Conservation (phyloP, 805 yeast species). For the Wickerhamiella spandovensis region DNA sequence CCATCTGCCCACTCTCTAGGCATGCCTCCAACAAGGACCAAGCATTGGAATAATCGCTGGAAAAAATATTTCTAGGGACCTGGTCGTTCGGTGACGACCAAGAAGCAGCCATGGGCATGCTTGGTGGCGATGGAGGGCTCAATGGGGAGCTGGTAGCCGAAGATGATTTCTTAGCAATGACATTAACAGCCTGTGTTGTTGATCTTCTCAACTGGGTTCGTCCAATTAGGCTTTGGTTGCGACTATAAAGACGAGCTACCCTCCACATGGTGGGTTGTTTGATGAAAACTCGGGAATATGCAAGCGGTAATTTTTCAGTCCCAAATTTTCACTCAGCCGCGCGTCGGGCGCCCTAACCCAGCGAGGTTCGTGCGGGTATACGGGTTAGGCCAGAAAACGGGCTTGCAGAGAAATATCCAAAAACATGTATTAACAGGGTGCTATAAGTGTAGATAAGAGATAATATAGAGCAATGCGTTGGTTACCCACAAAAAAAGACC, state of each 20-base stretch:
- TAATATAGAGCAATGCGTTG: too few species aligned
- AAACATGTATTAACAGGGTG: too few species aligned
- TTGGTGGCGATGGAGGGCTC: not conserved
- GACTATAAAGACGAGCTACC: not conserved
- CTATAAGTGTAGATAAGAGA: too few species aligned
- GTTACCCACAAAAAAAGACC: too few species aligned
- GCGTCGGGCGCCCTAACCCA: not conserved
- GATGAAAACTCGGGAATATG: not conserved
- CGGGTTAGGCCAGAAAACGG: too few species aligned
- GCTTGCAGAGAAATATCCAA: too few species aligned
- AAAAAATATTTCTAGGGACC: conserved; percentile 23
- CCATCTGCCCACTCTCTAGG: conserved; percentile 47
- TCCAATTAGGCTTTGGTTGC: not conserved
- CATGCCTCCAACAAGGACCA: conserved; percentile 76
- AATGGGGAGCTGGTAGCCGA: not conserved
- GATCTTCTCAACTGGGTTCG: not conserved
- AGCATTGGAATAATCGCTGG: conserved; percentile 48
- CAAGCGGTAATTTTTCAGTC: not conserved
- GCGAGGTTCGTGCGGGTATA: not conserved
- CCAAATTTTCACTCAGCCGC: not conserved
- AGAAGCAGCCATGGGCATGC: conserved; percentile 4
- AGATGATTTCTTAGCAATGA: not conserved
- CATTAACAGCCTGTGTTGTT: not conserved
- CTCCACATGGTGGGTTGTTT: not conserved
- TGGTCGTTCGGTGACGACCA: conserved; percentile 25